phyloP scores from a whole-genome alignment of 345 rosid species.

The Lenwebbia sp. region DNA sequence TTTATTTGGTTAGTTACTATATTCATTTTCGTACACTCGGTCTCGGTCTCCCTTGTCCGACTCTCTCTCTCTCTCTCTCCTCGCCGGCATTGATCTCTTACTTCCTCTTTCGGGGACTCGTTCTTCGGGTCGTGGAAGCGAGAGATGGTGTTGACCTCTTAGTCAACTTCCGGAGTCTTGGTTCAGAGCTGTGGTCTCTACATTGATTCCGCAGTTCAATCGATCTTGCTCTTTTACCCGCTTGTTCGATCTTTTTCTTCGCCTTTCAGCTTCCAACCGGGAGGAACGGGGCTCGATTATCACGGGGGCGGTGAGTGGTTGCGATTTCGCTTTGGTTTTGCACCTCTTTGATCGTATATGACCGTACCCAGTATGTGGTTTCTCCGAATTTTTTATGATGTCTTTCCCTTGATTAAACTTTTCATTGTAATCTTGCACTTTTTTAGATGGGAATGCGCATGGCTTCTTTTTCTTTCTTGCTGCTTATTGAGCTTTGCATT shows the following conservation, averaged over 20 bases:
- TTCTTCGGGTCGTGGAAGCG: neutral
- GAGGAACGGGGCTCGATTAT: neutral
- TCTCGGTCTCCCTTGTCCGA: neutral
- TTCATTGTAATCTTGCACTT: neutral
- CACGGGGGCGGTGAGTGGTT: neutral
- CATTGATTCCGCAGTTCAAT: neutral
- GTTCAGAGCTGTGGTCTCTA: neutral
- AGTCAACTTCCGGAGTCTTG: neutral
- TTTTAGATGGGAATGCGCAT: neutral
- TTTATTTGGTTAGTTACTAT: neutral
- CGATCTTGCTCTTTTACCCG: neutral
- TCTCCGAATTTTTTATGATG: neutral
- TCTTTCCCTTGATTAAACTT: neutral
- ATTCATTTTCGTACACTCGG: neutral
- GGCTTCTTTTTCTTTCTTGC: neutral
- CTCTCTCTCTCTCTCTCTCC: neutral
- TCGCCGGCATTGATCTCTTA: neutral
- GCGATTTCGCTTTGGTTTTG: neutral
- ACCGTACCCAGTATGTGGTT: neutral
- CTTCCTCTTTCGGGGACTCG: neutral
- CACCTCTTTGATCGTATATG: neutral
- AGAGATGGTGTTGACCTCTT: neutral
- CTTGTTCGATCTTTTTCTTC: neutral
- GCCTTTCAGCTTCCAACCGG: neutral
- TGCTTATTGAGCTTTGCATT: neutral